phyloP scores from a whole-genome alignment of 2,329 filamentous ascomycete species.

The Monilinia vaccinii-corymbosi region DNA sequence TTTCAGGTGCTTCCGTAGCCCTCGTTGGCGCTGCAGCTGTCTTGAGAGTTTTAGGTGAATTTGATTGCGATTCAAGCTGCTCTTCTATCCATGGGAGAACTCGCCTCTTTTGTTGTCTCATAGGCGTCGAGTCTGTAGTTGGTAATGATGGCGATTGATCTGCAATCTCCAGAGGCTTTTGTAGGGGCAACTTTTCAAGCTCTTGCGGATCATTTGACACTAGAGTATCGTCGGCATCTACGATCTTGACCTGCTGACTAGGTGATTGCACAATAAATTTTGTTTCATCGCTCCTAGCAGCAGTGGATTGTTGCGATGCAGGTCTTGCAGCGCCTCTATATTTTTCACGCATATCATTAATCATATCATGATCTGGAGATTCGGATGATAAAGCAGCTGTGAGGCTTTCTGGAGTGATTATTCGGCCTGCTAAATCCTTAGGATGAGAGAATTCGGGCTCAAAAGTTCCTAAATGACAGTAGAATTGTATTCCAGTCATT shows the following conservation, averaged over 20 bases:
- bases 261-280: not conserved
- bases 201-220: not conserved
- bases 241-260: not conserved
- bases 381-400: not conserved
- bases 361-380: not conserved
- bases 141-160: not conserved
- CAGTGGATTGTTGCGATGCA: not conserved
- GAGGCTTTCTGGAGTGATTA: not conserved
- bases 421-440: not conserved
- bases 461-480: not conserved
- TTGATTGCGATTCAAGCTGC: not conserved
- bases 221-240: not conserved
- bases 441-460: not conserved
- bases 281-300: not conserved
- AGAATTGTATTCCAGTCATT: not conserved
- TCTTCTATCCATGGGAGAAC: too few species aligned
- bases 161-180: not conserved
- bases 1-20: not conserved
- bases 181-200: not conserved
- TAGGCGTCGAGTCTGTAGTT: not conserved
- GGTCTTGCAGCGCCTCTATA: not conserved
- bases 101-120: not conserved
- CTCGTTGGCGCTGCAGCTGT: not conserved
- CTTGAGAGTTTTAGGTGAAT: not conserved
- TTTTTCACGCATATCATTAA: not conserved